Percentiles rank a stretch among this genome's conserved stretches.
Conservation (phyloP, 768 basidiomycete species). For the Rhizopogon sp. region DNA sequence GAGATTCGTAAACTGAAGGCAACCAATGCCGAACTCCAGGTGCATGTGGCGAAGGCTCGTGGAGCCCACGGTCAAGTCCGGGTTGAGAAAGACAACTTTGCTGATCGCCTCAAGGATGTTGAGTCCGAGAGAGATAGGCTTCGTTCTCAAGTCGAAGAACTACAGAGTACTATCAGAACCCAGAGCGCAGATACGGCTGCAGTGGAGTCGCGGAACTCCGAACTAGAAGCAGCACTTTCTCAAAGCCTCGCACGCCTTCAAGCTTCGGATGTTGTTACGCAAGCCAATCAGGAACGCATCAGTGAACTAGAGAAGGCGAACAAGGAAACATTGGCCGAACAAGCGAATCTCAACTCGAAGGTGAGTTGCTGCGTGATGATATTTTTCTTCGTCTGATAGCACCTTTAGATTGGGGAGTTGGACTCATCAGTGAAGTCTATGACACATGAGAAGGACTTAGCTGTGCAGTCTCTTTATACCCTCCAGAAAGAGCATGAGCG, state of each 20-base stretch:
- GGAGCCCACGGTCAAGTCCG: conserved; percentile 72
- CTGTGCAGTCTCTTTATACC: conserved; percentile 41
- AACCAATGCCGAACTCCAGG: conserved; percentile 62
- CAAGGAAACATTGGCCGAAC: conserved; percentile 51
- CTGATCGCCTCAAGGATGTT: conserved; percentile 51
- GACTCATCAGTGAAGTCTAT: conserved; percentile 54
- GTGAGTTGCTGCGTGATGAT: conserved; percentile 32
- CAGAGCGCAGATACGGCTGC: conserved; percentile 43
- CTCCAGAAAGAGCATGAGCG: conserved; percentile 61
- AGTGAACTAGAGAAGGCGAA: conserved; percentile 57
- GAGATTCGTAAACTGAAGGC: conserved; percentile 54
- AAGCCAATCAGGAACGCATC: conserved; percentile 57
- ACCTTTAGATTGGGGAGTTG: conserved; percentile 50
- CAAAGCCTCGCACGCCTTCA: conserved; percentile 69
- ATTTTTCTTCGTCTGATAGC: conserved; percentile 3
- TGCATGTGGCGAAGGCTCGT: conserved; percentile 72
- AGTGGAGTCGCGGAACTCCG: conserved; percentile 46
- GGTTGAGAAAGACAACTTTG: conserved; percentile 74
- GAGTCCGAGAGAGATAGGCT: conserved; percentile 67
- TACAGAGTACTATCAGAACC: conserved; percentile 37
- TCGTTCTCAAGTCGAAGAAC: conserved; percentile 48
- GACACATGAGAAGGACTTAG: conserved; percentile 59
- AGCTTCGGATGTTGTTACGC: conserved; percentile 62
- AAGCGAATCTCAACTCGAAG: conserved; percentile 52
- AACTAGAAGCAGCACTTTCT: conserved; percentile 70